Conservation (phyloP, 495 filamentous ascomycete species). For the Aspergillus mulundensis region DNA sequence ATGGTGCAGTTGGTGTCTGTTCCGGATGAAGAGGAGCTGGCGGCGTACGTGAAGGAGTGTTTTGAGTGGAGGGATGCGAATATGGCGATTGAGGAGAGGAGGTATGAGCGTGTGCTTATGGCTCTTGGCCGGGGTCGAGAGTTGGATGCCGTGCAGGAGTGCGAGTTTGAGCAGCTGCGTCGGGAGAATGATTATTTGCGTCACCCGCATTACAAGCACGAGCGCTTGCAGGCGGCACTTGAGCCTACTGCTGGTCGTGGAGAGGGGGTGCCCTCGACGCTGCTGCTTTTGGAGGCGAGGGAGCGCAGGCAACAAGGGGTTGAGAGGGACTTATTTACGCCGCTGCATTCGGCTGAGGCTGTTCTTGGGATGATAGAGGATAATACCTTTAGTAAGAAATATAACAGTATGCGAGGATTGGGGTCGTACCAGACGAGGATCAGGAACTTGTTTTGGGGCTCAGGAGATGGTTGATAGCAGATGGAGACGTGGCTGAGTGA, state of each 20-base stretch:
- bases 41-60: not conserved
- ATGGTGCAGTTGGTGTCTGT: constrained; percentile 2
- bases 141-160: not conserved
- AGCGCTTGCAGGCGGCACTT: not conserved
- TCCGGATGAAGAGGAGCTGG: not conserved
- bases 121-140: no score
- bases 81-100: constrained; percentile 7
- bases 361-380: not conserved
- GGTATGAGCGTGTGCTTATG: not conserved
- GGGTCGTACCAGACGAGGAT: not conserved
- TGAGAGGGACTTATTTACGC: not conserved
- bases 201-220: constrained; percentile 1
- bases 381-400: not conserved
- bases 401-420: not conserved
- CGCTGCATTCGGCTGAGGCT: not conserved
- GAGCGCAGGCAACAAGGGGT: not conserved
- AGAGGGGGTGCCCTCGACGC: not conserved
- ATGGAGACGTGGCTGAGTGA: no score
- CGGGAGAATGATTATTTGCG: constrained; percentile 8
- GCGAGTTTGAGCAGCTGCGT: constrained; percentile 1
- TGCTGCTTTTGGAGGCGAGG: not conserved
- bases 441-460: not conserved
- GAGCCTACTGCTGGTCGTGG: not conserved
- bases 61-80: constrained; percentile 7
- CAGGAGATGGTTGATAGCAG: not conserved